These are phyloP conservation scores for Chalaropsis ovoidea DNA, from an alignment of 2,329 filamentous ascomycete genomes.

Conservation along the genomic window DNA sequence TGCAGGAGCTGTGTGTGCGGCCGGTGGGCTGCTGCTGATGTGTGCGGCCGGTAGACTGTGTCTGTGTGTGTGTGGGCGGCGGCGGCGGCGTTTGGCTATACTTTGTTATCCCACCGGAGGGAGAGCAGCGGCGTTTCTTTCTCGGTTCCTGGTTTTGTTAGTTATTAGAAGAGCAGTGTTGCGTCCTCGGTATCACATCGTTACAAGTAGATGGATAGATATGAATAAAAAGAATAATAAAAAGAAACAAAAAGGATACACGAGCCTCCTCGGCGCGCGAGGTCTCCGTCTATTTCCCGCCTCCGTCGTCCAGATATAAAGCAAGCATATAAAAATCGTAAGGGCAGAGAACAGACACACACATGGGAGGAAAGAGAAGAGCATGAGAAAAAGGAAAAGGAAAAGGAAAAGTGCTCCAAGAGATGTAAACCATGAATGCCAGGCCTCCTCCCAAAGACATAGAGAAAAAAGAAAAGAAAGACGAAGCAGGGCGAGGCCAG, in stretches of 20 bases:
- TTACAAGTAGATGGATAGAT: conserved; percentile 6
- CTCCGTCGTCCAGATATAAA: background rate
- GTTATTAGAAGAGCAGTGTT: background rate
- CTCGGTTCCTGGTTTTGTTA: background rate
- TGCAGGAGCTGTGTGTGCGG: conserved; percentile 47
- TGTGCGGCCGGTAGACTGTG: background rate
- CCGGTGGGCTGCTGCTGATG: conserved; percentile 51
- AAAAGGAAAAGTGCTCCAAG: background rate
- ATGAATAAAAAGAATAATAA: conserved; percentile 3
- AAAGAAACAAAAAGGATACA: background rate
- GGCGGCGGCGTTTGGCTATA: too few relatives aligned
- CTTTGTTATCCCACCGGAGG: too few relatives aligned
- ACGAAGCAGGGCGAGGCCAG: background rate
- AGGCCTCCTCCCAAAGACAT: background rate
- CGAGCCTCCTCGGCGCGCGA: background rate
- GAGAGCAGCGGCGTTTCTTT: background rate
- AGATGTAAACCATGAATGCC: background rate
- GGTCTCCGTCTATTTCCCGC: background rate
- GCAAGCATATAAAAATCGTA: background rate
- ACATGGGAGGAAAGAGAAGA: background rate
- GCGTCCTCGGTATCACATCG: background rate
- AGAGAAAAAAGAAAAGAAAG: conserved; percentile 8
- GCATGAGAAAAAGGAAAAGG: background rate
- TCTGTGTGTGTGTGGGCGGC: background rate
- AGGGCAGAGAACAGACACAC: background rate